These are phyloP conservation scores for Aspergillus campestris DNA, from an alignment of 495 filamentous ascomycete species.

Conservation along the genomic window DNA sequence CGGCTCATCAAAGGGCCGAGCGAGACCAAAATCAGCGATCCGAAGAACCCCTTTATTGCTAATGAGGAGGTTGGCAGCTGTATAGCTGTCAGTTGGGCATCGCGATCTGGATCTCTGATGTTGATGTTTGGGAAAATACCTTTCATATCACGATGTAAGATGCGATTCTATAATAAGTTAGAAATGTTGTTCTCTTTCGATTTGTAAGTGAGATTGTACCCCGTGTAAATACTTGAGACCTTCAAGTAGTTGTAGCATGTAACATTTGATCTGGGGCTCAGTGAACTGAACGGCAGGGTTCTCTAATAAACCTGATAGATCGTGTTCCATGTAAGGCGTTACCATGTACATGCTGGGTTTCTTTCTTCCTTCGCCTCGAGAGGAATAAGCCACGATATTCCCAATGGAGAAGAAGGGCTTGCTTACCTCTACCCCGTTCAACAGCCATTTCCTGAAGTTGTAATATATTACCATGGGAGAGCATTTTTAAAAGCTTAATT, in stretches of 20 bases:
- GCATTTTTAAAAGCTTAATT: constrained; percentile 92
- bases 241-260: constrained; percentile 88
- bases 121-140: constrained; percentile 17
- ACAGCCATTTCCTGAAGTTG: constrained; percentile 93
- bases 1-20: constrained; percentile 83
- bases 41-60: constrained; percentile 90
- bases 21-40: constrained; percentile 95
- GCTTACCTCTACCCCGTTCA: constrained; percentile 59
- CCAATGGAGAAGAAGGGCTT: neutral
- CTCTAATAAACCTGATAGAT: constrained; percentile 89
- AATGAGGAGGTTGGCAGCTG: constrained; percentile 91
- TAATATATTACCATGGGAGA: constrained; percentile 84
- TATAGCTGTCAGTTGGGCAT: constrained; percentile 17
- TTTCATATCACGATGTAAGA: constrained; percentile 97
- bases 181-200: neutral
- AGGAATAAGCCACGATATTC: constrained; percentile 4
- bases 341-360: constrained; percentile 96
- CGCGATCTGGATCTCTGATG: neutral
- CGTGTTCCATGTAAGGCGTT: constrained; percentile 97
- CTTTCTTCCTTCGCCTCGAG: constrained; percentile 62
- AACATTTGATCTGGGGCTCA: constrained; percentile 92
- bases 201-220: constrained; percentile 24
- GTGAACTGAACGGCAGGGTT: constrained; percentile 84
- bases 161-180: constrained; percentile 49
- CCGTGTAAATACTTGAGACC: constrained; percentile 85